Percentiles rank a stretch among this genome's conserved stretches.
Conservation (phyloP, 1,284 basidiomycete genomes). For the Ustilago trichophora region DNA sequence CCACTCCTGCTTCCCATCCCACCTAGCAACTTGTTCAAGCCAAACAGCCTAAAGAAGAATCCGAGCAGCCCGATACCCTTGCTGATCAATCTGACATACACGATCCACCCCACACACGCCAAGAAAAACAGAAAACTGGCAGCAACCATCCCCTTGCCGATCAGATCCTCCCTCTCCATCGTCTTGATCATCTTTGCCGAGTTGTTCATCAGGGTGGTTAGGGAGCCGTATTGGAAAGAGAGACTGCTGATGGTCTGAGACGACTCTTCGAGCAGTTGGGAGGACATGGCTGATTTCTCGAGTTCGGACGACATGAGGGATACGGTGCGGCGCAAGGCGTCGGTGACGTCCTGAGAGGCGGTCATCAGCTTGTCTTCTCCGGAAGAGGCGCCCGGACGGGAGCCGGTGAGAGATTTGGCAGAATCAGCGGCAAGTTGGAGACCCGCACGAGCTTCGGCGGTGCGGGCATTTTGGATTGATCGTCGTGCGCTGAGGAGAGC, state of each 20-base stretch:
- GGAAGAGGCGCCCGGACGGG: conserved; percentile 26
- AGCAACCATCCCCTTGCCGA: conserved; percentile 53
- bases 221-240: conserved; percentile 56
- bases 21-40: conserved; percentile 33
- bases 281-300: conserved; percentile 62
- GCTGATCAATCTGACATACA: conserved; percentile 60
- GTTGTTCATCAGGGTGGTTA: conserved; percentile 54
- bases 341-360: conserved; percentile 60
- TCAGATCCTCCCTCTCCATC: conserved; percentile 63
- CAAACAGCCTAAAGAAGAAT: conserved; percentile 45
- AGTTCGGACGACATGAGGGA: conserved; percentile 61
- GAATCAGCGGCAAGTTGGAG: conserved; percentile 40
- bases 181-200: conserved; percentile 59
- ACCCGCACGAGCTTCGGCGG: conserved; percentile 19
- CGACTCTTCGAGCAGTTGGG: conserved; percentile 62
- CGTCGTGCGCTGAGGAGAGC: conserved; percentile 33
- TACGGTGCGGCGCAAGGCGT: conserved; percentile 60
- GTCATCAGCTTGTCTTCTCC: conserved; percentile 58
- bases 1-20: conserved; percentile 9
- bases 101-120: conserved; percentile 57
- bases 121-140: conserved; percentile 57
- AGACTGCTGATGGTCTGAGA: conserved; percentile 53
- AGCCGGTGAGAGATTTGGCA: conserved; percentile 40
- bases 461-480: conserved; percentile 26
- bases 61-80: conserved; percentile 51